A percentile compares a stretch with the other conserved stretches of the same genome.
These are phyloP conservation scores for Butyriboletus appendiculatus DNA, from an alignment of 1,284 basidiomycete species.

Conservation along the genomic window DNA sequence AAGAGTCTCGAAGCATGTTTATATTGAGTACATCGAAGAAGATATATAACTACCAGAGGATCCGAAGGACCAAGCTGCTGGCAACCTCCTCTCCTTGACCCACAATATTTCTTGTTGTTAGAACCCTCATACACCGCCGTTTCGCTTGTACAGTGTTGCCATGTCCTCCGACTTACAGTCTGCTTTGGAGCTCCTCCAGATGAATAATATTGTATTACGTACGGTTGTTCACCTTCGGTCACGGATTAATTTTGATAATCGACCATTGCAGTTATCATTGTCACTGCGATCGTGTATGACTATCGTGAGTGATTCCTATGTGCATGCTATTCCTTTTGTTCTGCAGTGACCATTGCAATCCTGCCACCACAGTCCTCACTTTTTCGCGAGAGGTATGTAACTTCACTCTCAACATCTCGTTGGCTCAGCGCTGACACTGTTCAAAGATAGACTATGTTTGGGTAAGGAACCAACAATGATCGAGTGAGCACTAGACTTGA, in stretches of 20 bases:
- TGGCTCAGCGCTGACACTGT: no score
- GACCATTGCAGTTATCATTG: neutral
- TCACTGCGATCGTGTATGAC: slow-evolving; percentile 11
- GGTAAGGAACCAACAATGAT: neutral
- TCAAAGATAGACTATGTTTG: neutral
- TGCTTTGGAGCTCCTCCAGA: neutral
- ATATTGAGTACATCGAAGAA: no score
- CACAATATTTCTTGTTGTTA: no score
- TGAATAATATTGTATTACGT: neutral
- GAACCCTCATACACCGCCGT: no score
- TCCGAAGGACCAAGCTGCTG: no score
- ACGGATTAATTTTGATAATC: neutral
- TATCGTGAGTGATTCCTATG: slow-evolving; percentile 9
- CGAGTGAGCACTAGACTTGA: neutral
- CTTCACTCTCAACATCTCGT: neutral
- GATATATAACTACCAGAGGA: no score
- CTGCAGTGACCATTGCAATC: neutral
- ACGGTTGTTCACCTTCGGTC: neutral
- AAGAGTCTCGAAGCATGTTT: no score
- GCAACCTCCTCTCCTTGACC: no score
- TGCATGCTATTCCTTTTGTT: no score
- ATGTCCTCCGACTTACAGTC: slow-evolving; percentile 1
- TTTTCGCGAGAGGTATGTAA: slow-evolving; percentile 7
- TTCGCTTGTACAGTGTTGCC: neutral
- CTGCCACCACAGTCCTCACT: neutral